Base-by-base conservation (phyloP, 805 yeast species). In the Lipomyces starkeyi region DNA sequence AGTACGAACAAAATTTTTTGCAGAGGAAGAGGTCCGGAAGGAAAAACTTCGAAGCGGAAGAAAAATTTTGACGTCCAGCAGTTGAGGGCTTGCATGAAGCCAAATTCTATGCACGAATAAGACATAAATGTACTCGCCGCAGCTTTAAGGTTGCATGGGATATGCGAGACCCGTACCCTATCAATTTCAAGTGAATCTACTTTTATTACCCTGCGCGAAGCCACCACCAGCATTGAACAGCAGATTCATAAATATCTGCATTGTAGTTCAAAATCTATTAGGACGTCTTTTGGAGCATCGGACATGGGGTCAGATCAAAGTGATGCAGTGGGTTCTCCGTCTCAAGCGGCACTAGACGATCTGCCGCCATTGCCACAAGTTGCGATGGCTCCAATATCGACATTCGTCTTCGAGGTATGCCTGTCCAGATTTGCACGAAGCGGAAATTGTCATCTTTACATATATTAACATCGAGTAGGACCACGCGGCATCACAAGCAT, bases 311-410 rank as follows among this genome's bases (percentile, higher is more conserved):
- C 49, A 17, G 49, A 43, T 17, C 49, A n/a, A 9, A 37, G 43
- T 13, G 43, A 37, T 37, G 43, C 1, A 0, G 49, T 17, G 14
- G 40, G 49, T 5, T 43, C 49, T 0, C 49, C 49, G 22, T 43
- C 49, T 25, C 49, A 43, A 11, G 58, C 63, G 11, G 34, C 69
- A 27, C 25, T 68, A 14, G 63, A 54, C 22, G 65, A 65, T 20
- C 59, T 68, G 8, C 71, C 71, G 14, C 55, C 65, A 40, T 27
- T 68, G 54, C 71, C 71, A 40, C 62, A 60, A 64, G n/a, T 37
- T 29, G 58, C 63, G 14, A 22, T 66, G 32, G 67, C 62, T 17
- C 65, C 62, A 40, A 63, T 68, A 52, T 66, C 71, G 6, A 68
- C 71, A 27, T 68, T 68, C 29, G 62, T 64, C 7, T 64, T 58